Evolutionary conservation across 2,329 filamentous ascomycete species (phyloP).

Genomic region (Xylaria sp.): DNA sequence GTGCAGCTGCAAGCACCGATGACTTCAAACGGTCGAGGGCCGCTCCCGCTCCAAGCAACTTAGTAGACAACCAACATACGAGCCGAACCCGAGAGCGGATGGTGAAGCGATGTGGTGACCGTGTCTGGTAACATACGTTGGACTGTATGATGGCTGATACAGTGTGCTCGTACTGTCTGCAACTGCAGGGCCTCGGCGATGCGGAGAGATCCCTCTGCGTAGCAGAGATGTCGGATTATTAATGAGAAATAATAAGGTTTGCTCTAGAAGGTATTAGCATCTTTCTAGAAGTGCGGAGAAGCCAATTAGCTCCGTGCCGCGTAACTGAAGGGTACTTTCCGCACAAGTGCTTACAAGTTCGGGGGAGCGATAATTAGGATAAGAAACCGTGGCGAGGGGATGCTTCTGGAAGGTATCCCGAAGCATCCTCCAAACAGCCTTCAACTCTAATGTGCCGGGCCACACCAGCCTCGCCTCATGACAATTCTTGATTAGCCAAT

Average conservation of each 20-base stretch:
- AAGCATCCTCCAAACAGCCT: not conserved
- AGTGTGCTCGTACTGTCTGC: constrained; percentile 23
- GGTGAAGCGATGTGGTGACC: not conserved
- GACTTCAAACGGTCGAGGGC: not conserved
- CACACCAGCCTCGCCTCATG: not conserved
- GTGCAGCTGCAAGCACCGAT: not conserved
- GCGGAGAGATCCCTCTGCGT: not conserved
- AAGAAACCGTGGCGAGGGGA: not conserved
- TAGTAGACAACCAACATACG: not conserved
- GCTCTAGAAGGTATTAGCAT: constrained; percentile 23
- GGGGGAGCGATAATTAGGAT: not conserved
- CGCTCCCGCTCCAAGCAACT: not conserved
- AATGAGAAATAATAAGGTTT: constrained; percentile 19
- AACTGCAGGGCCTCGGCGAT: not conserved
- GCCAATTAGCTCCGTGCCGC: not conserved
- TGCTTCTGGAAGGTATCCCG: not conserved
- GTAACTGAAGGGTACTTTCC: not conserved
- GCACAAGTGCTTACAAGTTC: not conserved
- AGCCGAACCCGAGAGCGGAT: not conserved
- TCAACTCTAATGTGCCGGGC: constrained; percentile 15
- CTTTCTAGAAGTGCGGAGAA: constrained; percentile 8
- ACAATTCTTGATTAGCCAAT: not conserved
- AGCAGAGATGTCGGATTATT: not conserved
- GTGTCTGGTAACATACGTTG: constrained; percentile 2
- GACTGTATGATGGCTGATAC: constrained; percentile 3